Conservation (phyloP, 176 grass and related monocot species). For the Musa acuminata region DNA sequence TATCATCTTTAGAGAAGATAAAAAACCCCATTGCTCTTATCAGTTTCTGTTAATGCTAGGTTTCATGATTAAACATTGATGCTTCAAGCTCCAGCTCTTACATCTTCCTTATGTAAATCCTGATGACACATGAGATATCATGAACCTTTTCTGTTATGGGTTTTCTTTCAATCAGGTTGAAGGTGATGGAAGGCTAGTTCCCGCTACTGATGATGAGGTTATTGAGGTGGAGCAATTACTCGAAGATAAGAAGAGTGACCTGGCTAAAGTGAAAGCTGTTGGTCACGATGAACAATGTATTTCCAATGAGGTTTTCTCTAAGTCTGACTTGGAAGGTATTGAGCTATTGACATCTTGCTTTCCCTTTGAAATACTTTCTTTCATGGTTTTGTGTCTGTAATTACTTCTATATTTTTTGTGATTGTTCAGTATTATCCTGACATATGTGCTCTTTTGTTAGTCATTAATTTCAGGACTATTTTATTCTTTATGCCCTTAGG, state of each 20-base stretch:
- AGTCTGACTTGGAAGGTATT: slow-evolving; percentile 9
- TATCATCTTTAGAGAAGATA: background rate
- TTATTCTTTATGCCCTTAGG: background rate
- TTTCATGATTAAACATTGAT: background rate
- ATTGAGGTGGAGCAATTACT: slow-evolving; percentile 70
- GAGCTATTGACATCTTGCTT: slow-evolving; percentile 5
- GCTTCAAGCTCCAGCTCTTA: too few species aligned
- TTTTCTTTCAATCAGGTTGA: slow-evolving; percentile 61
- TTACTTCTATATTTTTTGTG: background rate
- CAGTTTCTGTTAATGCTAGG: background rate
- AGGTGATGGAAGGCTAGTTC: slow-evolving; percentile 91
- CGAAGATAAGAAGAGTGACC: slow-evolving; percentile 61
- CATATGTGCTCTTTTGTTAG: background rate
- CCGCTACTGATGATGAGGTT: slow-evolving; percentile 90
- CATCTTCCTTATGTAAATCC: background rate
- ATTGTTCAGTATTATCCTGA: background rate
- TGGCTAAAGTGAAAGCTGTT: slow-evolving; percentile 41
- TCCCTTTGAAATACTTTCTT: background rate
- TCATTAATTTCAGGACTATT: background rate
- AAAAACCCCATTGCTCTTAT: background rate
- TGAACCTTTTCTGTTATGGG: background rate
- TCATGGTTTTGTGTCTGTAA: background rate
- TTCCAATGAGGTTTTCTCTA: slow-evolving; percentile 35
- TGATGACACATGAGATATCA: background rate
- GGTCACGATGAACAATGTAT: slow-evolving; percentile 36